A percentile compares a stretch with the other conserved stretches of the same genome.
These are phyloP conservation scores for Cytospora schulzeri DNA, from an alignment of 2,329 filamentous ascomycete genomes.

Conservation along the genomic window DNA sequence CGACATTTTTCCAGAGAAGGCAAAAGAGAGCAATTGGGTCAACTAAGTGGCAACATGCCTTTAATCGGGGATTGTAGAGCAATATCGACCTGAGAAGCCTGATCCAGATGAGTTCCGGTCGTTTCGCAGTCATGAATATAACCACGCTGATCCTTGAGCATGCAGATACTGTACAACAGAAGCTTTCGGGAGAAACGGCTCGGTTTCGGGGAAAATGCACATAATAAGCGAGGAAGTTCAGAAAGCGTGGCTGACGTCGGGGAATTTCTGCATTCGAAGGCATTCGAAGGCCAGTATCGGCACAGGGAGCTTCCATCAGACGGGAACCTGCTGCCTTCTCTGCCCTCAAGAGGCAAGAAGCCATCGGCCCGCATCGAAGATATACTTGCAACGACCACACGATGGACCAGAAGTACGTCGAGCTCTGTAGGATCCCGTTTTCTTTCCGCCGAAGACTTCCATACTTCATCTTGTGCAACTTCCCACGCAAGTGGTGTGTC, in stretches of 20 bases:
- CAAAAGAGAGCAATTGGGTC: not conserved
- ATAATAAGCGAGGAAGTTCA: not conserved
- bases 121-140: too few species aligned
- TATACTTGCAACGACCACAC: not conserved
- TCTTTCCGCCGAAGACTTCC: not conserved
- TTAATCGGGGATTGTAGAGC: not conserved
- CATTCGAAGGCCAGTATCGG: not conserved
- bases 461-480: not conserved
- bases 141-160: too few species aligned
- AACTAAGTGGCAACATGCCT: not conserved
- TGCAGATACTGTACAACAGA: not conserved
- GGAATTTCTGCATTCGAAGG: not conserved
- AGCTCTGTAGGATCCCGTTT: not conserved
- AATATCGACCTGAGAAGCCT: too few species aligned
- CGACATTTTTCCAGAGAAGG: not conserved
- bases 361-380: slow-evolving; percentile 12
- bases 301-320: not conserved
- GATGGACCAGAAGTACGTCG: not conserved
- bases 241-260: not conserved
- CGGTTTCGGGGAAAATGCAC: not conserved
- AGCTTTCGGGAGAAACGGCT: not conserved
- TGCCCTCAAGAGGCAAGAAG: not conserved
- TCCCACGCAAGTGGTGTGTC: not conserved
- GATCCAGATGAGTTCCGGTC: too few species aligned
- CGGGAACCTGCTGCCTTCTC: not conserved